Base-by-base conservation (phyloP, 768 basidiomycete genomes). In the Collybiopsis luxurians region DNA sequence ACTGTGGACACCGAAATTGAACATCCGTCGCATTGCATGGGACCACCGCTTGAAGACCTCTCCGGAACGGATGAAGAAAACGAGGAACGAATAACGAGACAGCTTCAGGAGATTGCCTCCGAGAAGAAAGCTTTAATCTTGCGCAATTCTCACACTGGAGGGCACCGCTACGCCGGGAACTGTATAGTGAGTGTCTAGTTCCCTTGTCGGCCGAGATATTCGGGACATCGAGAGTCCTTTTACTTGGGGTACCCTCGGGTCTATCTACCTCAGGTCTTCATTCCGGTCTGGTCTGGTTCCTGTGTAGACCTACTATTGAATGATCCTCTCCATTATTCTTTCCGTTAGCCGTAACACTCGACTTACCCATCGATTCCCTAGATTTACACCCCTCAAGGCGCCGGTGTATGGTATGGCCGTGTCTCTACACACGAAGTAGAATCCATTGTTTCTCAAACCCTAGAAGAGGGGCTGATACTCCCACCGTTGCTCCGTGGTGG, bases 111-210 rank as follows among this genome's bases (percentile, higher is more conserved):
- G 36, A 80, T 83, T n/a, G 73, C 75, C 17, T 69, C 71, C 31
- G 75, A 81, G 23, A 86, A 85, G 57, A 83, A 84, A 47, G 94
- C 86, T 3, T 87, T 97, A 45, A 87, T 99, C 57, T 74, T 98
- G 65, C 85, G 81, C 65, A 89, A 86, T 54, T 95, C 92, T 26
- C 96, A 99, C 75, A 78, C 95, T 42, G 95, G 96, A 21, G 95
- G 95, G 2, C 96, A 98, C 75, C 88, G 88, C 64, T 98, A 88
- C 67, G 89, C 92, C 36, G 95, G 95, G 39, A 95, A 95, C 64
- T 87, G 90, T 63, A 86, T 93, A 58, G 94, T 94, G 68, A 64
- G 92, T 83, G 12, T 55, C 36, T 53, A 5, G 2, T 34, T 39
- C 27, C 17, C 24, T n/a, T 43, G 46, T 40, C 12, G n/a, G n/a